Evolutionary conservation across 2,329 filamentous ascomycete species (phyloP), one percentile per base, ranked within the genome.

Genomic region (Hyphodiscus sp.): DNA sequence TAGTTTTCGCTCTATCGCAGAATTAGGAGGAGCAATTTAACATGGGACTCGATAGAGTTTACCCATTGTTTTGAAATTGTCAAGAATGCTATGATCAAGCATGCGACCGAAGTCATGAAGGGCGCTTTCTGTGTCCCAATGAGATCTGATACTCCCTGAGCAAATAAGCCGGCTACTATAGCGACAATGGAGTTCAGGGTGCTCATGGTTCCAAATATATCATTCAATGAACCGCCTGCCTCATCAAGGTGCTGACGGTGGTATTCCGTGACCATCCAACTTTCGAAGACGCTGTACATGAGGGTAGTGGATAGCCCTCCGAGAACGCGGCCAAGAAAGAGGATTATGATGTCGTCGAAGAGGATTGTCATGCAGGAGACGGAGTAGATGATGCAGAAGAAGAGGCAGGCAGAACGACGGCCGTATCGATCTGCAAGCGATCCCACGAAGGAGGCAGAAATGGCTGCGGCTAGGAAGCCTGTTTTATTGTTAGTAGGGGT

Each of bases 251-350:
- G 70, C 33, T 72, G 65, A 29, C 69, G 64, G 50, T 78, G 74
- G 59, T 74, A 82, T 58, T 82, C 80, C 42, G 76, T 74, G 20
- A 83, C 75, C 71, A 84, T 78, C 80, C 80, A 85, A 59, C 76
- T 79, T 64, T 84, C 80, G 58, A 83, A 83, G 2, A 76, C 77
- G 42, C 74, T 80, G 70, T 79, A 82, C 33, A 83, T 71, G 43
- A 83, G 67, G 18, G 78, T 81, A 33, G 79, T 78, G 20, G 74
- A 75, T 43, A 83, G 55, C 1, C 81, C 81, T 20, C 78, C 79
- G 2, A 82, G 71, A 1, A 77, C 65, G 45, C 80, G 71, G 10
- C 80, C 80, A 0, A 71, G 49, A 50, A 80, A 75, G 10, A 84
- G 69, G 15, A 80, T 52, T 3, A 64, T 61, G 2, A 74, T 55